A percentile compares a stretch with the other conserved stretches of the same genome.
Conservation (phyloP, 1,284 basidiomycete species). For the Agroathelia rolfsii region DNA sequence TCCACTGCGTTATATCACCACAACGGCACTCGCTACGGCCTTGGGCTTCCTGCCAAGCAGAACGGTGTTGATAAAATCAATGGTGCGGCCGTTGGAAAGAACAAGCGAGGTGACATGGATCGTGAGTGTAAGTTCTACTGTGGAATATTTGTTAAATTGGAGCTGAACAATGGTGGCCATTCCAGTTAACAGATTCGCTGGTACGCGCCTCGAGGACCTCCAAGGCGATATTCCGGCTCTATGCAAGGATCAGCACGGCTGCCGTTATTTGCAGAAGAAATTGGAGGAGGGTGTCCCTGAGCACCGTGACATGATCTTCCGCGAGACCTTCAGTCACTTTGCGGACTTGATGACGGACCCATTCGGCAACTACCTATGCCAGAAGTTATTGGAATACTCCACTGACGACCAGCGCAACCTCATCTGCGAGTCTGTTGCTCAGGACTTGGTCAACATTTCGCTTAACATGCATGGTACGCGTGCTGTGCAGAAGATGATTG, state of each 20-base stretch:
- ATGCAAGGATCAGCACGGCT: slow-evolving; percentile 99
- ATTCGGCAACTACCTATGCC: slow-evolving; percentile 98
- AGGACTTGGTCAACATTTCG: slow-evolving; percentile 95
- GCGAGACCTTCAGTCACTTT: slow-evolving; percentile 96
- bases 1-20: slow-evolving; percentile 77
- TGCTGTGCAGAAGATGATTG: slow-evolving; percentile 99
- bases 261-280: slow-evolving; percentile 98
- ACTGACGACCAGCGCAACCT: slow-evolving; percentile 97
- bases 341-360: slow-evolving; percentile 99
- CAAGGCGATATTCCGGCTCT: slow-evolving; percentile 88
- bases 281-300: slow-evolving; percentile 91
- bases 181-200: slow-evolving; percentile 87
- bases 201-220: slow-evolving; percentile 91
- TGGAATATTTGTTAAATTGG: slow-evolving; percentile 6
- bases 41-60: slow-evolving; percentile 42
- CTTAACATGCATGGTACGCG: slow-evolving; percentile 99
- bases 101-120: slow-evolving; percentile 89
- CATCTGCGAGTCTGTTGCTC: slow-evolving; percentile 95
- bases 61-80: slow-evolving; percentile 74
- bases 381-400: slow-evolving; percentile 95
- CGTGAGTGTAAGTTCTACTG: slow-evolving; percentile 54
- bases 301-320: slow-evolving; percentile 98
- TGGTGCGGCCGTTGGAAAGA: slow-evolving; percentile 83
- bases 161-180: slow-evolving; percentile 9
- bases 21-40: slow-evolving; percentile 65